A percentile compares a stretch with the other conserved stretches of the same genome.
Evolutionary conservation across 169 alveolate species (phyloP).

Genomic region (Babesia microti): DNA sequence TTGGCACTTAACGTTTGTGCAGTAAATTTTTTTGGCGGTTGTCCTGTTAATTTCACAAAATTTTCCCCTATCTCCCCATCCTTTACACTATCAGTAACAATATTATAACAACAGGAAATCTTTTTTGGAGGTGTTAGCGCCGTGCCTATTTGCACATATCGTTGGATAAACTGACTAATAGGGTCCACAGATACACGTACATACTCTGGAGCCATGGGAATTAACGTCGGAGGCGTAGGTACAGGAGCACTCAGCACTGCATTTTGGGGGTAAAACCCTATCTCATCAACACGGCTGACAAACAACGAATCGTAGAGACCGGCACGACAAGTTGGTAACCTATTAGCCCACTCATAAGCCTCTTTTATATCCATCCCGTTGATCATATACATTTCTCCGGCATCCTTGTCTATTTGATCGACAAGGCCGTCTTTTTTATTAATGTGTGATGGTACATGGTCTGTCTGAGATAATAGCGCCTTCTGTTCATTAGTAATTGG

Average conservation of each 20-base stretch:
- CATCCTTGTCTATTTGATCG: slow-evolving; percentile 3
- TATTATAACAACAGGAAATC: neutral
- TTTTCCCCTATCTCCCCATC: no score
- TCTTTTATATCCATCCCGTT: slow-evolving; percentile 40
- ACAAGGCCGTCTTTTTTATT: slow-evolving; percentile 19
- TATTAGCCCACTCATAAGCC: slow-evolving; percentile 44
- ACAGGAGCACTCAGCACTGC: slow-evolving; percentile 26
- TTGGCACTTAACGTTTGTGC: no score
- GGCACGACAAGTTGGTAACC: slow-evolving; percentile 43
- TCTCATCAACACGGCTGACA: slow-evolving; percentile 39
- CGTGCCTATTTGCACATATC: no score
- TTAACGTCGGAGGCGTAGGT: slow-evolving; percentile 19
- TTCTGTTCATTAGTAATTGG: slow-evolving; percentile 23
- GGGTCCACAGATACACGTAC: slow-evolving; percentile 26
- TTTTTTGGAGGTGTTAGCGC: no score
- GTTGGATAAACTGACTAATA: slow-evolving; percentile 7
- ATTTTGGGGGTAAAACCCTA: slow-evolving; percentile 44
- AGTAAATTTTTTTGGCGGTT: no score
- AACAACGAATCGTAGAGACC: slow-evolving; percentile 41
- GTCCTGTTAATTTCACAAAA: no score
- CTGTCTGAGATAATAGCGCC: slow-evolving; percentile 6
- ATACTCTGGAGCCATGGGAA: slow-evolving; percentile 36
- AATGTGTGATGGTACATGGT: no score
- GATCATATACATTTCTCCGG: slow-evolving; percentile 31
- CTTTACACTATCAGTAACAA: slow-evolving; percentile 8